phyloP scores from a whole-genome alignment of 2,329 filamentous ascomycete genomes.

The Ophiostoma ips region DNA sequence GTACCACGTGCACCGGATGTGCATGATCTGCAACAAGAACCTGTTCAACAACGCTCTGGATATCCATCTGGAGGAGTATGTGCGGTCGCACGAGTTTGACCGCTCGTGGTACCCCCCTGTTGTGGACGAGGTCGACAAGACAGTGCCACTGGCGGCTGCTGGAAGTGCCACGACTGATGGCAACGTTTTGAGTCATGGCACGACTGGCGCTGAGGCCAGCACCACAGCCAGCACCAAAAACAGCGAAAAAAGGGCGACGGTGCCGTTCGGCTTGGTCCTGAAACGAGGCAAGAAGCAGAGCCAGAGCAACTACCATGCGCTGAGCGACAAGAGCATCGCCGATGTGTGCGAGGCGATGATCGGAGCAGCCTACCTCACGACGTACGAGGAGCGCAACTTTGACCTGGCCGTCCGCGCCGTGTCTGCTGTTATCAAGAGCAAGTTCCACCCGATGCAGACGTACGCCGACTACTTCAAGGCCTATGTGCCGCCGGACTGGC shows the following conservation, averaged over 20 bases:
- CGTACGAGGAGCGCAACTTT: constrained; percentile 28
- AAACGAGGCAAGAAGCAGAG: constrained; percentile 54
- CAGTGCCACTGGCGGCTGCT: neutral
- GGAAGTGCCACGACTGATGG: neutral
- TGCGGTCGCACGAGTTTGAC: constrained; percentile 73
- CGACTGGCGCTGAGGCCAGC: neutral
- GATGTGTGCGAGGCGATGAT: constrained; percentile 94
- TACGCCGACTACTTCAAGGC: constrained; percentile 61
- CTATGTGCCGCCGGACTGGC: constrained; percentile 60
- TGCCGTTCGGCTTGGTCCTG: constrained; percentile 45
- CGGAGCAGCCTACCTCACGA: constrained; percentile 59
- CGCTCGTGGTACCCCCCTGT: constrained; percentile 75
- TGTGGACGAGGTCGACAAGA: constrained; percentile 5
- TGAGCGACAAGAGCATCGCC: constrained; percentile 82
- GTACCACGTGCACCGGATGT: constrained; percentile 83
- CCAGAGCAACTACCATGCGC: constrained; percentile 41
- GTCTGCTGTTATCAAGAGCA: constrained; percentile 53
- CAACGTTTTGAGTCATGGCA: neutral
- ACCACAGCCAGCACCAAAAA: neutral
- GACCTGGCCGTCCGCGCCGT: constrained; percentile 50
- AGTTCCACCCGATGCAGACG: constrained; percentile 51
- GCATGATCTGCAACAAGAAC: constrained; percentile 82
- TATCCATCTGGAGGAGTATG: constrained; percentile 53
- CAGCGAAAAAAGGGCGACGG: neutral
- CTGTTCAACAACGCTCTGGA: constrained; percentile 64